Evolutionary conservation across 2,329 filamentous ascomycete species (phyloP).

Genomic region (Hortaea werneckii): DNA sequence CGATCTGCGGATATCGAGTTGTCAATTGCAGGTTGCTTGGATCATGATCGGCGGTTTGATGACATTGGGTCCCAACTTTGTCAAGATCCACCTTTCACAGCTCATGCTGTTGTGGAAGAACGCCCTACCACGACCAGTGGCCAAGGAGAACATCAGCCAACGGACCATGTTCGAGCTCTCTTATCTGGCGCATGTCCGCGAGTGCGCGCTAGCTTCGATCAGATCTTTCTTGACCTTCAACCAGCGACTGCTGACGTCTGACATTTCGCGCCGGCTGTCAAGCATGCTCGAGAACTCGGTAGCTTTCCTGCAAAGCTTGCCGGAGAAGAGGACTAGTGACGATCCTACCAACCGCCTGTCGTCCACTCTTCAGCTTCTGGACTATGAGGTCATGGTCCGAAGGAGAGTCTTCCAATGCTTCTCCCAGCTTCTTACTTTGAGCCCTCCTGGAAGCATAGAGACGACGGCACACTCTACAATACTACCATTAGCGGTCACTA

Average conservation of each 20-base stretch:
- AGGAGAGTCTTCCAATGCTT: constrained; percentile 91
- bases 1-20: constrained; percentile 81
- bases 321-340: constrained; percentile 72
- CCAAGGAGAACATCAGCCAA: constrained; percentile 79
- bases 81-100: constrained; percentile 95
- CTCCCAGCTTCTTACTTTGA: constrained; percentile 78
- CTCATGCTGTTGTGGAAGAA: constrained; percentile 94
- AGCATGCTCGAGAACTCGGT: constrained; percentile 93
- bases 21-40: constrained; percentile 96
- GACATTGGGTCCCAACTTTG: constrained; percentile 93
- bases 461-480: constrained; percentile 84
- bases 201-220: constrained; percentile 86
- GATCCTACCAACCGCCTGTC: constrained; percentile 76
- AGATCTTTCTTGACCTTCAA: constrained; percentile 91
- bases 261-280: constrained; percentile 86
- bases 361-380: constrained; percentile 76
- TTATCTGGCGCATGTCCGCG: constrained; percentile 86
- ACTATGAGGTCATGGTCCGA: constrained; percentile 87
- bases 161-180: constrained; percentile 80
- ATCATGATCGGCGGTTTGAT: constrained; percentile 92
- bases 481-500: constrained; percentile 75
- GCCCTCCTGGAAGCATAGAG: constrained; percentile 74
- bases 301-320: constrained; percentile 75
- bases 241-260: constrained; percentile 77
- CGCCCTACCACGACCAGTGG: constrained; percentile 84